Conservation (phyloP, 352 stramenopile species). For the Globisporangium middletonii region DNA sequence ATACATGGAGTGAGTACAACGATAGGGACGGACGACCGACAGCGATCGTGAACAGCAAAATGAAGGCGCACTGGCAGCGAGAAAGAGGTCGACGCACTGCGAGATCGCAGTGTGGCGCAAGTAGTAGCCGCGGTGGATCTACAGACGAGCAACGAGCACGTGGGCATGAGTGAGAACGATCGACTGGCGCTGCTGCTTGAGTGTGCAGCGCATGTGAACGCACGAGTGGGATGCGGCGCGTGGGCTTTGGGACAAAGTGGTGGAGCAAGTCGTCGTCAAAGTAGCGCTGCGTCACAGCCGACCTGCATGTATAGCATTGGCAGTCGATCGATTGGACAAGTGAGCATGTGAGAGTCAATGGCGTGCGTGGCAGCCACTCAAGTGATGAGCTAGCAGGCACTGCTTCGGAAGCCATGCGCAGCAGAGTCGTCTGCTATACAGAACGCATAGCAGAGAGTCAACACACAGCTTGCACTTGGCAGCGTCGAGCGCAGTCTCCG, state of each 20-base stretch:
- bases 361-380: background rate
- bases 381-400: too few species aligned
- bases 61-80: conserved; percentile 9
- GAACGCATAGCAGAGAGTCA: background rate
- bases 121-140: conserved; percentile 81
- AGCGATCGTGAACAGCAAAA: background rate
- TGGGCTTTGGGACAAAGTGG: conserved; percentile 53
- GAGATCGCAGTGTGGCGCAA: conserved; percentile 53
- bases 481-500: conserved; percentile 69
- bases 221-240: conserved; percentile 64
- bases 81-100: conserved; percentile 48
- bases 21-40: too few species aligned
- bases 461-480: conserved; percentile 72
- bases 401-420: background rate
- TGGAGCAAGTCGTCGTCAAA: conserved; percentile 56
- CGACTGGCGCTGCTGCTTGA: too few species aligned
- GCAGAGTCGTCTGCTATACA: background rate
- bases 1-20: too few species aligned
- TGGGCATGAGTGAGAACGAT: background rate
- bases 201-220: background rate
- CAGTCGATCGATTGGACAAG: background rate
- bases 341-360: background rate
- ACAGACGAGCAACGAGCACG: background rate
- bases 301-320: conserved; percentile 21
- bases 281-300: conserved; percentile 49